Base-by-base conservation (phyloP, 116 monocot genomes). In the Dioscorea cayenensis region DNA sequence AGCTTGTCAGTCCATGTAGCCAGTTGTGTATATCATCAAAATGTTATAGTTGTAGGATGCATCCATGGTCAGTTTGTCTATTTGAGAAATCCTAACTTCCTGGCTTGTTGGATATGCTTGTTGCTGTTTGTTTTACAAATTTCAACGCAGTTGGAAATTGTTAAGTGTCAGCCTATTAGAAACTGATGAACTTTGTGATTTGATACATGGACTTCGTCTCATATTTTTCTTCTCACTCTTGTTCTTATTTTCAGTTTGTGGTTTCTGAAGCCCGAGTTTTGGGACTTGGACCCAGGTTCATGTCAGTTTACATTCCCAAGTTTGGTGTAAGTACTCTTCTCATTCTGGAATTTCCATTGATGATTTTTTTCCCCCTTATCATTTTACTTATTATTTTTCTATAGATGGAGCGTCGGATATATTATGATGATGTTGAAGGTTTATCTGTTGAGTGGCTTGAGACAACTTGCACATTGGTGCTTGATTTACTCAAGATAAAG, bases 201-300 rank as follows among this genome's bases (percentile, higher is more conserved):
- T 32, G 32, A 32, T 32, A 3, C 43, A 43, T 43, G 3, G 7
- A 43, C 8, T 43, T 43, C n/a, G 43, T 43, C 43, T 43, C 7
- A 43, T 1, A 43, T 20, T 21, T 68, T 59, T 16, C 12, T 65
- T 64, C 22, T 50, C 12, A 14, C 22, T 73, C 5, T 25, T 51
- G 5, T 58, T 10, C 10, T 49, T 64, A 21, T n/a, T 73, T 50
- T 25, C 80, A 84, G 84, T 28, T 52, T 38, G n/a, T 93, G 21
- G 68, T 90, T 74, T 77, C 82, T 72, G 84, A 90, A 72, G 93
- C 88, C 28, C 86, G 90, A 81, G 88, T 97, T 9, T 50, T 93
- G 67, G 86, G 83, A 49, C 66, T 97, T 68, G 97, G 97, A 64
- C 93, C 97, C 71, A 92, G 68, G 68, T 97, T 97, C 76, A 86